These are phyloP conservation scores for Trichoderma brevicompactum DNA, from an alignment of 2,329 filamentous ascomycete species.

Conservation along the genomic window DNA sequence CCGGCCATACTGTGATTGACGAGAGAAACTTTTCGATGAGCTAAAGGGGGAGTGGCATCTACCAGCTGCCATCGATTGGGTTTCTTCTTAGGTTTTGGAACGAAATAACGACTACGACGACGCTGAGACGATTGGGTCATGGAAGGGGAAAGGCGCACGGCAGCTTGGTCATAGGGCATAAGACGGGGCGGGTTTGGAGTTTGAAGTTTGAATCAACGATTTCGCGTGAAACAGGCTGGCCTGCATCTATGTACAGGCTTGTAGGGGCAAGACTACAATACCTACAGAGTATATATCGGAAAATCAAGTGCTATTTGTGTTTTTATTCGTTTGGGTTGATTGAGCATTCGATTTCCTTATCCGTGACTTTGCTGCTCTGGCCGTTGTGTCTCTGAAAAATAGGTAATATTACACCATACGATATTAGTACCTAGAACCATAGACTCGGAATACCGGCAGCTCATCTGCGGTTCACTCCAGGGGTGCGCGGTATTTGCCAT, in stretches of 20 bases:
- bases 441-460: no score
- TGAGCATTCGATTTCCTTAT: no score
- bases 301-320: constrained; percentile 16
- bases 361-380: no score
- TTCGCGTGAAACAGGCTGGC: constrained; percentile 17
- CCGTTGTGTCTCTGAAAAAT: no score
- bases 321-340: no score
- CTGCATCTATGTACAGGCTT: constrained; percentile 17
- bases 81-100: background rate
- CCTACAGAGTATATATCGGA: constrained; percentile 14
- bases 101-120: background rate
- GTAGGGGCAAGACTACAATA: background rate
- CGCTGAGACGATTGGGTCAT: background rate
- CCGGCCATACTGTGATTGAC: constrained; percentile 48
- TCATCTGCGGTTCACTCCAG: no score
- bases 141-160: background rate
- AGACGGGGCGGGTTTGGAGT: constrained; percentile 4
- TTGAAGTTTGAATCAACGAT: background rate
- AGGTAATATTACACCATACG: no score
- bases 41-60: constrained; percentile 1
- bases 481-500: no score
- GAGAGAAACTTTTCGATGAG: constrained; percentile 43
- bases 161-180: constrained; percentile 21
- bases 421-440: no score
- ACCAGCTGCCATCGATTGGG: background rate